Evolutionary conservation across 2,329 filamentous ascomycete species (phyloP), one percentile per base, ranked within the genome.

Genomic region (Colletotrichum zoysiae): DNA sequence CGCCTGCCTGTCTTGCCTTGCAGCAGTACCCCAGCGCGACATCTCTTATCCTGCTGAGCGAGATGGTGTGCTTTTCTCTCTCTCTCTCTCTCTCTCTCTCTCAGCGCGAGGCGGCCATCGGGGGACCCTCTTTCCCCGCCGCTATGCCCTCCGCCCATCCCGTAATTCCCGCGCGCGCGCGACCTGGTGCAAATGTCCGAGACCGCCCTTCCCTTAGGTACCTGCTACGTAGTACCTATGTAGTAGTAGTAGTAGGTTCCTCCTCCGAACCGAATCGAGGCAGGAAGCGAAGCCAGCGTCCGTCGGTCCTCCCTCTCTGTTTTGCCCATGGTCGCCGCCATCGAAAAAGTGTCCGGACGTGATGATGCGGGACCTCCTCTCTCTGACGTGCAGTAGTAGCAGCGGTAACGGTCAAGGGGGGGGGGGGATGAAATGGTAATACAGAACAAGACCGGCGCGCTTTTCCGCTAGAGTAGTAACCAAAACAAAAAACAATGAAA

Each of bases 141-240:
- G 38, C 56, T 38, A 23, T 40, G n/a, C n/a, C 57, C 38, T 65
- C 70, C 60, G 59, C 38, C 66, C 65, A 65, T 72, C 59, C 70
- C 65, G 65, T 64, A 72, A 64, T 60, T 69, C 65, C 70, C 70
- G 70, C 70, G 69, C 65, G 14, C 14, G 70, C 14, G 69, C 53
- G 58, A 66, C 56, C 11, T 68, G 63, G 56, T 20, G 56, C 61
- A 56, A 42, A 38, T 42, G 33, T 33, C 42, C 12, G 30, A 51
- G 40, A 23, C 30, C 44, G 30, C 44, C 20, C 30, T 38, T 5
- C 35, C 35, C 35, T 38, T 11, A 11, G n/a, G n/a, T n/a, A n/a
- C n/a, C n/a, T n/a, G n/a, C n/a, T n/a, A n/a, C n/a, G n/a, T n/a
- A n/a, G n/a, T n/a, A n/a, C n/a, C n/a, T n/a, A n/a, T n/a, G n/a